Conservation (phyloP, 1,284 basidiomycete species). For the Boletus mariae region DNA sequence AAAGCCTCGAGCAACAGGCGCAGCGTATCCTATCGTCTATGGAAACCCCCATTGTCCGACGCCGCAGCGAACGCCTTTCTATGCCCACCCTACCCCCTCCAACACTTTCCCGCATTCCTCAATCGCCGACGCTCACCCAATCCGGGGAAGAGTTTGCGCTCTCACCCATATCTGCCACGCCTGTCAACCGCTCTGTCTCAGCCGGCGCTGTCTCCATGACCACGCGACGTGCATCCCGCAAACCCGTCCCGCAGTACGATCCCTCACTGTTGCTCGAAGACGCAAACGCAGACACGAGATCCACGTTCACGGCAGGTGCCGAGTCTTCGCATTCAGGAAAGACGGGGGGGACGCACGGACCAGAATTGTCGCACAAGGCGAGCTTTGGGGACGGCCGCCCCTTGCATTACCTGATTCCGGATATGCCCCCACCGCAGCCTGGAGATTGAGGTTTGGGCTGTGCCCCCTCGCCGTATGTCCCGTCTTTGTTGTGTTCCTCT, state of each 20-base stretch:
- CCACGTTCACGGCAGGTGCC: slow-evolving; percentile 20
- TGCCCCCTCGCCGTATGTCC: slow-evolving; percentile 1
- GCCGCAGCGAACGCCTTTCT: slow-evolving; percentile 30
- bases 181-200: slow-evolving; percentile 25
- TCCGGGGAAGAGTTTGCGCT: slow-evolving; percentile 26
- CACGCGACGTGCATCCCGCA: slow-evolving; percentile 35
- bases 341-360: slow-evolving; percentile 11
- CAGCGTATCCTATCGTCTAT: slow-evolving; percentile 32
- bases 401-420: slow-evolving; percentile 40
- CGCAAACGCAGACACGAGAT: slow-evolving; percentile 19
- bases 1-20: slow-evolving; percentile 27
- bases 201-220: slow-evolving; percentile 14
- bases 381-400: slow-evolving; percentile 25
- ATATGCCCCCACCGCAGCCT: slow-evolving; percentile 36
- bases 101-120: slow-evolving; percentile 15
- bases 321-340: slow-evolving; percentile 30
- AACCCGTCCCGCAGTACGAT: slow-evolving; percentile 46
- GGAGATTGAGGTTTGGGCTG: slow-evolving; percentile 20
- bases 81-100: slow-evolving; percentile 25
- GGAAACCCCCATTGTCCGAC: slow-evolving; percentile 23
- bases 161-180: slow-evolving; percentile 16
- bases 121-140: slow-evolving; percentile 7
- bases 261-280: slow-evolving; percentile 26
- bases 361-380: slow-evolving; percentile 23
- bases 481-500: not conserved